Evolutionary conservation across 257 asterid species (phyloP).

Genomic region (Oldenlandia corymbosa): DNA sequence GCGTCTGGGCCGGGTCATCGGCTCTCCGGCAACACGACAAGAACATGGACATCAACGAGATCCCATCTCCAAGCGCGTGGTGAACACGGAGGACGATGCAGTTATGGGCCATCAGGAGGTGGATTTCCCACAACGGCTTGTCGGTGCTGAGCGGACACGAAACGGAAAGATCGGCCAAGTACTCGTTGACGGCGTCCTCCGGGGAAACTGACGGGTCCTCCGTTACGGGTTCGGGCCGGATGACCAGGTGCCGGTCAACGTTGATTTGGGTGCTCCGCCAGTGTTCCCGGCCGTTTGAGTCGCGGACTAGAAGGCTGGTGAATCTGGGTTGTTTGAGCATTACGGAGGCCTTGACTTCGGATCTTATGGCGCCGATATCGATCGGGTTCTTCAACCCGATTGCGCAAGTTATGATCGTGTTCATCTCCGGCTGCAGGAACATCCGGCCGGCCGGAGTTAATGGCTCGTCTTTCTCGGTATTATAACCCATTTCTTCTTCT

Average conservation of each 20-base stretch:
- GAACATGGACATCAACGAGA: constrained; percentile 51
- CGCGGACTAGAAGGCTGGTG: constrained; percentile 56
- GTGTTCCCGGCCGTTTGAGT: constrained; percentile 46
- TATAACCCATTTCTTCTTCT: background rate
- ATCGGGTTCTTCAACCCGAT: constrained; percentile 29
- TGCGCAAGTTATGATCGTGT: constrained; percentile 45
- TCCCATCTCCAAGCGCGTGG: constrained; percentile 81
- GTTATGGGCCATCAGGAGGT: constrained; percentile 46
- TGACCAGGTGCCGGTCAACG: constrained; percentile 50
- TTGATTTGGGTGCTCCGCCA: constrained; percentile 51
- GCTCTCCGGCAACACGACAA: constrained; percentile 45
- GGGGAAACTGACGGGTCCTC: constrained; percentile 26
- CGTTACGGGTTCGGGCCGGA: constrained; percentile 26
- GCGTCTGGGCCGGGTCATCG: constrained; percentile 35
- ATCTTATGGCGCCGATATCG: constrained; percentile 36
- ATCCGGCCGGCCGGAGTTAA: constrained; percentile 65
- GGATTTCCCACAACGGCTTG: constrained; percentile 75
- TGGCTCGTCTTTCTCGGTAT: constrained; percentile 44
- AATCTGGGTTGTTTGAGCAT: constrained; percentile 58
- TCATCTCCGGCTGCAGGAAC: constrained; percentile 38
- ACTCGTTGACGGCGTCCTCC: constrained; percentile 55
- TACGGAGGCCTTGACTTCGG: constrained; percentile 30
- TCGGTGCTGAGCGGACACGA: constrained; percentile 52
- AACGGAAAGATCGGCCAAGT: constrained; percentile 40
- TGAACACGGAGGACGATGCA: constrained; percentile 53